phyloP scores from a whole-genome alignment of 768 basidiomycete genomes.

The Gelatoporia subvermispora region DNA sequence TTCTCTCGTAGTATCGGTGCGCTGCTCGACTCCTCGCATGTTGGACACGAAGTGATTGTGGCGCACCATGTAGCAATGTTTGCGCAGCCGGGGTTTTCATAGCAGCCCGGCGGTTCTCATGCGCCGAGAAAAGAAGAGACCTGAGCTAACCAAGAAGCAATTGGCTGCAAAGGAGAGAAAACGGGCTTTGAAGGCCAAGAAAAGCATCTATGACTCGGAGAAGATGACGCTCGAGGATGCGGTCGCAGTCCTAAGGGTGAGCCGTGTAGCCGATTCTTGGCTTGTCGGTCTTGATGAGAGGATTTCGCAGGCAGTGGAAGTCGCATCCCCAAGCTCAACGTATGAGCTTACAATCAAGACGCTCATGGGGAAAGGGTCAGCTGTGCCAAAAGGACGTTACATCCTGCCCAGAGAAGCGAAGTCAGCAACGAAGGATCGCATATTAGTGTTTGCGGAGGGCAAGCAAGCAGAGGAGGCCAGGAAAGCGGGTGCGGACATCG shows the following conservation, averaged over 20 bases:
- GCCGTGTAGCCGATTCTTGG: slow-evolving; percentile 17
- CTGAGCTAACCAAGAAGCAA: slow-evolving; percentile 65
- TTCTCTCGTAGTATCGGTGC: background rate
- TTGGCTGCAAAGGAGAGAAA: slow-evolving; percentile 60
- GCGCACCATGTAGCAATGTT: slow-evolving; percentile 3
- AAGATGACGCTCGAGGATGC: slow-evolving; percentile 65
- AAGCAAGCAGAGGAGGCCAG: slow-evolving; percentile 76
- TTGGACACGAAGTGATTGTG: background rate
- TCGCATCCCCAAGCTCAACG: slow-evolving; percentile 67
- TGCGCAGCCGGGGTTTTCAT: slow-evolving; percentile 44
- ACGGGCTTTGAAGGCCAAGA: slow-evolving; percentile 49
- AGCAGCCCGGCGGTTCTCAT: slow-evolving; percentile 43
- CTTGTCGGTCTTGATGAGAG: background rate
- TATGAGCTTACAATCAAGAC: slow-evolving; percentile 83
- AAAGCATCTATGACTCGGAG: slow-evolving; percentile 56
- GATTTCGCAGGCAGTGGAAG: slow-evolving; percentile 68
- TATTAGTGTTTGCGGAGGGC: slow-evolving; percentile 93
- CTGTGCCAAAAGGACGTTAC: slow-evolving; percentile 87
- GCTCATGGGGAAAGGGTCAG: slow-evolving; percentile 67
- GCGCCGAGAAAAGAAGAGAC: slow-evolving; percentile 46
- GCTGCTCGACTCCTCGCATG: background rate
- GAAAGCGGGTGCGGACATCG: slow-evolving; percentile 82
- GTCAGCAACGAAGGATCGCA: slow-evolving; percentile 60
- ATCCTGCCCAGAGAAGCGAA: slow-evolving; percentile 81
- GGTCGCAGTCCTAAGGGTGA: slow-evolving; percentile 64